These are phyloP conservation scores for Kalmanozyma brasiliensis DNA, from an alignment of 1,284 basidiomycete genomes.

Conservation along the genomic window DNA sequence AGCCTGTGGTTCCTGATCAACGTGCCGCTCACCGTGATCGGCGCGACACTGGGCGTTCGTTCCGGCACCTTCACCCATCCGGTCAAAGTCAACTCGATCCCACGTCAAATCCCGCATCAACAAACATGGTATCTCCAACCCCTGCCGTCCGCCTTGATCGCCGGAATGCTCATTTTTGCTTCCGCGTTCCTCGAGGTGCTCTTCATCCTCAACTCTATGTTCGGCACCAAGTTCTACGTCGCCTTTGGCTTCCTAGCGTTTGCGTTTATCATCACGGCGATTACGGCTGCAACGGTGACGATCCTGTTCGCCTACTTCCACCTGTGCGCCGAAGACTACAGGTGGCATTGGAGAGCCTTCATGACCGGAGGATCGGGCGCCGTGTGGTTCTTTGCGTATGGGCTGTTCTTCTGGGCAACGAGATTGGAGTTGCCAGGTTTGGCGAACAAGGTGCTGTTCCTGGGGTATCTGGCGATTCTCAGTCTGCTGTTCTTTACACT, in stretches of 20 bases:
- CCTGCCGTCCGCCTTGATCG: conserved; percentile 80
- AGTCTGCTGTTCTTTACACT: conserved; percentile 86
- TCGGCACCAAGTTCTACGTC: conserved; percentile 81
- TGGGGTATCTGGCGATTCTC: conserved; percentile 89
- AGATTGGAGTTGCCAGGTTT: conserved; percentile 84
- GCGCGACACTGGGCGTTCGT: conserved; percentile 79
- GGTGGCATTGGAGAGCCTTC: conserved; percentile 98
- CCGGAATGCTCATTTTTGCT: conserved; percentile 93
- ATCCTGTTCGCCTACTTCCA: conserved; percentile 75
- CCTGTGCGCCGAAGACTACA: conserved; percentile 93
- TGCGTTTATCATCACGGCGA: conserved; percentile 82
- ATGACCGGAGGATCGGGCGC: conserved; percentile 92
- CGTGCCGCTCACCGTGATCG: conserved; percentile 76
- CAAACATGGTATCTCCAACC: conserved; percentile 67
- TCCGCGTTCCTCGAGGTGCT: conserved; percentile 96
- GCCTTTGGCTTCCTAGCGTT: conserved; percentile 84
- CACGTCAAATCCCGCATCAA: conserved; percentile 70
- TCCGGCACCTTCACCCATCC: conserved; percentile 87
- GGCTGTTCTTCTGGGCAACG: conserved; percentile 85
- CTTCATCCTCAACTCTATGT: conserved; percentile 90
- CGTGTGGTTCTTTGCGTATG: conserved; percentile 88
- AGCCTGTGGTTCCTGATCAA: conserved; percentile 96
- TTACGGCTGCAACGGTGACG: conserved; percentile 69
- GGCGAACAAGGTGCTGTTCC: conserved; percentile 84
- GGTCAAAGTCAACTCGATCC: conserved; percentile 90